phyloP scores from a whole-genome alignment of 768 basidiomycete genomes.

The Mycena vitilis region DNA sequence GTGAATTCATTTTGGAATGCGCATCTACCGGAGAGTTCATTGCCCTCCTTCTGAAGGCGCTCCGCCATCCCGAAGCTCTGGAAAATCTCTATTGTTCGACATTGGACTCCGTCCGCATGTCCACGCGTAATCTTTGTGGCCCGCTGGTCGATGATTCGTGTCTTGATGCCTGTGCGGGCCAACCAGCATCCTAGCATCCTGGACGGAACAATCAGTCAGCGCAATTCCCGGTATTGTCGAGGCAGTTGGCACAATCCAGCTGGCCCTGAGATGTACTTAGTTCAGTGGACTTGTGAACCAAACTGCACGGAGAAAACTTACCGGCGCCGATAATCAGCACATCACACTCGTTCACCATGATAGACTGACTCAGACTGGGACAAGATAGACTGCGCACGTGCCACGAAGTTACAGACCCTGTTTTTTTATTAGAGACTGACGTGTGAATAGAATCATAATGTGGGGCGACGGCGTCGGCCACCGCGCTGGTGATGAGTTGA shows the following conservation, averaged over 20 bases:
- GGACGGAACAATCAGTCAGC: background rate
- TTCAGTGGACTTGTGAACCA: background rate
- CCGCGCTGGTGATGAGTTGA: no score
- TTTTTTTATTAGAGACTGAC: no score
- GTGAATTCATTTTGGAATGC: background rate
- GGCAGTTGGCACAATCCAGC: constrained; percentile 29
- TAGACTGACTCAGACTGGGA: background rate
- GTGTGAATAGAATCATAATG: no score
- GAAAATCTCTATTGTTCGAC: constrained; percentile 65
- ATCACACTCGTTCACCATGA: constrained; percentile 28
- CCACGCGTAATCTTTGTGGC: constrained; percentile 48
- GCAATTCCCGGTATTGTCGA: background rate
- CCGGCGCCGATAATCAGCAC: constrained; percentile 36
- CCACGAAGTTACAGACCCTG: no score
- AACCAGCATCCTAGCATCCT: constrained; percentile 45
- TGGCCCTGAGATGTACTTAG: constrained; percentile 17
- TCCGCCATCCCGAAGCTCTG: constrained; percentile 44
- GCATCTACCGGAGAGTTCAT: constrained; percentile 26
- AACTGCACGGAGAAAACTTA: background rate
- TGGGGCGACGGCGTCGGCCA: no score
- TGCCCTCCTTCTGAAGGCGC: constrained; percentile 28
- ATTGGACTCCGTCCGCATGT: constrained; percentile 68
- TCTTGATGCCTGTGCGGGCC: constrained; percentile 54
- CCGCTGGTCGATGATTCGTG: constrained; percentile 61
- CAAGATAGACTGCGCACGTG: background rate